Evolutionary conservation across 208 protist genomes (phyloP).

Genomic region (Histomonas meleagridis): DNA sequence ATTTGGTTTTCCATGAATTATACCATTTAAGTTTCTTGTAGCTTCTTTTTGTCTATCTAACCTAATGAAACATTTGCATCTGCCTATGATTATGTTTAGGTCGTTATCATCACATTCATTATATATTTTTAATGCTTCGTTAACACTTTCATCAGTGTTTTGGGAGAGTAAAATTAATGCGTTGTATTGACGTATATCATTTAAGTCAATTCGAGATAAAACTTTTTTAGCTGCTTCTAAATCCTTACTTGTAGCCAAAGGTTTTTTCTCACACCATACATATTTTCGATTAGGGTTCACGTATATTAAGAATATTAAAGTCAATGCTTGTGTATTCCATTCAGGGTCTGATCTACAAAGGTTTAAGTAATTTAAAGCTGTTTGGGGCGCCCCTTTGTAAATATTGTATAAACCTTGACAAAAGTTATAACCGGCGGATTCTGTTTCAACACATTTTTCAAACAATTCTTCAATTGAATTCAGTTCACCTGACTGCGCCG

Average conservation of each 20-base stretch:
- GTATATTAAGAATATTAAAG: neutral
- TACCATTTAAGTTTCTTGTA: neutral
- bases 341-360: neutral
- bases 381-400: neutral
- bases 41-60: neutral
- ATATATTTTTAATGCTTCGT: neutral
- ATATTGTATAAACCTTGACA: neutral
- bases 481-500: neutral
- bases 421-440: neutral
- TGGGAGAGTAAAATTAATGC: neutral
- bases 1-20: constrained; percentile 12
- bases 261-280: constrained; percentile 29
- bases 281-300: neutral
- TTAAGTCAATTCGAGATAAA: neutral
- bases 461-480: neutral
- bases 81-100: neutral
- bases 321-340: neutral
- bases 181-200: neutral
- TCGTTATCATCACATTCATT: neutral
- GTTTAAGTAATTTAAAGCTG: neutral
- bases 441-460: neutral
- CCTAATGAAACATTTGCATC: neutral
- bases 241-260: neutral
- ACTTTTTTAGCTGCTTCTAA: constrained; percentile 2
- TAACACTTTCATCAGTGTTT: neutral